Evolutionary conservation across 805 yeast species (phyloP).

Genomic region (Lipomyces japonicus): DNA sequence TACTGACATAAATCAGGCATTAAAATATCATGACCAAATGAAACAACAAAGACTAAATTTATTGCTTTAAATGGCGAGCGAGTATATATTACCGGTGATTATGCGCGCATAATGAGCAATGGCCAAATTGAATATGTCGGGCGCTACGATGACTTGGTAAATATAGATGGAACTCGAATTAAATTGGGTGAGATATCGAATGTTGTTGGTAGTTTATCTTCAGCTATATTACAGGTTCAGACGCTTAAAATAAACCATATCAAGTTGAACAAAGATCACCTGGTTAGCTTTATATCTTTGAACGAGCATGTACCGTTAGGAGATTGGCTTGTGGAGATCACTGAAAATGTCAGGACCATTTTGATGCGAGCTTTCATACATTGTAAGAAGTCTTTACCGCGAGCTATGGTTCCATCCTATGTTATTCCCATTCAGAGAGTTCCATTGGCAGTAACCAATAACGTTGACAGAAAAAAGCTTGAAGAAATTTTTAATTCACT

Average conservation of each 20-base stretch:
- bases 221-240: neutral
- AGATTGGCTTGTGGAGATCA: neutral
- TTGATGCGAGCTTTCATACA: neutral
- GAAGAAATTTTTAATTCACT: neutral
- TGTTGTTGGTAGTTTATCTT: neutral
- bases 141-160: conserved; percentile 28
- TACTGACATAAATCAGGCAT: neutral
- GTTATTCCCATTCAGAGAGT: conserved; percentile 7
- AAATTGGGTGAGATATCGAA: conserved; percentile 27
- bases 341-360: neutral
- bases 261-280: neutral
- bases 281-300: conserved; percentile 4
- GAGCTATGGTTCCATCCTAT: conserved; percentile 8
- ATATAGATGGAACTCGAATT: conserved; percentile 26
- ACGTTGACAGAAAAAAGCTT: neutral
- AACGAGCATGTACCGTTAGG: neutral
- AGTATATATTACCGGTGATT: conserved; percentile 28
- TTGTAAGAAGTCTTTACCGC: neutral
- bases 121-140: conserved; percentile 28
- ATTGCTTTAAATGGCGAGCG: conserved; percentile 9
- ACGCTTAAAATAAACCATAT: neutral
- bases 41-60: conserved; percentile 19
- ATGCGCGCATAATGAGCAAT: conserved; percentile 21
- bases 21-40: conserved; percentile 18
- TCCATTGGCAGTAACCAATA: conserved; percentile 6